Evolutionary conservation across 2,329 filamentous ascomycete species (phyloP), one percentile per base, ranked within the genome.

Genomic region (Venturia nashicola): DNA sequence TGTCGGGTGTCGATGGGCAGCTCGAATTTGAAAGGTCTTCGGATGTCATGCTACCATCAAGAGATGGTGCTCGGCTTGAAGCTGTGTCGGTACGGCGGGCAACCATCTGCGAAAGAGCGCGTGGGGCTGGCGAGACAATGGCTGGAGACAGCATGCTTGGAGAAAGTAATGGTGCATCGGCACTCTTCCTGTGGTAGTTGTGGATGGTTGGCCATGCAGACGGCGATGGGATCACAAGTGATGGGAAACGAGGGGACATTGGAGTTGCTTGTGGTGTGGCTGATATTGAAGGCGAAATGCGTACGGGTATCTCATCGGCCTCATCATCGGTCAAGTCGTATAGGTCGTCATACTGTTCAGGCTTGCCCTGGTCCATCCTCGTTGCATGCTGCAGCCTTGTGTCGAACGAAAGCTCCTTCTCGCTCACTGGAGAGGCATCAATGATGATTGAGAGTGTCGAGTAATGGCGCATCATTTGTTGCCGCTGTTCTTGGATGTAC

Each of bases 271-370:
- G 54, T 44, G 59, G 59, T 39, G 27, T 32, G 44, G 16, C 18
- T 40, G 60, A 59, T 7, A 27, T 27, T 27, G 64, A 59, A 44
- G 63, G 34, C 23, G 63, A 75, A 71, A 80, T 72, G 76, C 81
- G 71, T 72, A 81, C 71, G 70, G 78, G 70, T 69, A 85, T 73
- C 70, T 76, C 75, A 68, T 83, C 79, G 9, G 83, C 81, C 69
- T 96, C 91, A 63, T 91, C 85, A 68, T 95, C 91, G 18, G 90
- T 91, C 57, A 90, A 82, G 74, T 94, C 89, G 74, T 96, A 96
- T 60, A 96, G 78, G 70, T 95, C 90, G 74, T 96, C 90, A 70
- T 93, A 93, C 39, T 55, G 62, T 14, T 23, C 36, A 36, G 27
- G 32, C 51, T 57, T 34, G 27, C 27, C 51, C 51, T 61, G 59